Base-by-base conservation (phyloP, 164 flowering plant genomes). In the Vitis amurensis region DNA sequence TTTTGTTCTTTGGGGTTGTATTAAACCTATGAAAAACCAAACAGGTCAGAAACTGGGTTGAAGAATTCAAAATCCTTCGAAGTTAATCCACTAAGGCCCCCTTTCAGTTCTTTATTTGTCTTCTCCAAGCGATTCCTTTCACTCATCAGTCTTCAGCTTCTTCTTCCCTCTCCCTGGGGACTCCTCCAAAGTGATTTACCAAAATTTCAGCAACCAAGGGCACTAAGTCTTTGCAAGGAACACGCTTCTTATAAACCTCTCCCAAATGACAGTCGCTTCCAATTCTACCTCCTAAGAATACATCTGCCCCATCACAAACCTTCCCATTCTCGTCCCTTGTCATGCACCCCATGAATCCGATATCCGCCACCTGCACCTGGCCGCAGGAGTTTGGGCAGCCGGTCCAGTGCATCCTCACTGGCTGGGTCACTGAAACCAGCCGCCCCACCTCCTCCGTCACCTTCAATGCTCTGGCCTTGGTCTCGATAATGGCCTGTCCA, bases 261-360 rank as follows among this genome's bases (percentile, higher is more conserved):
- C 93, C 97, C 77, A 95, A 81, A 71, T 93, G 98, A 0, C 94
- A 91, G 64, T 93, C 94, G 66, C 96, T 88, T 31, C 98, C 99
- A 50, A 91, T 84, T 62, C 86, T 84, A 50, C 99, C 98, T 60
- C 99, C 99, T 71, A 95, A 68, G 74, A 70, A 95, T 3, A 95
- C 88, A 74, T 95, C 98, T 4, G 63, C 98, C 5, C 97, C 98
- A 76, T 92, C 98, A 71, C 81, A 76, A 7, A 71, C 23, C 75
- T 91, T 89, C 66, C 91, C 90, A 30, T 85, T 78, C 68, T 85
- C 90, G 65, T 91, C 92, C 76, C 93, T 86, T 0, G 98, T 63
- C 93, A 86, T 84, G 85, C 99, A 95, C 61, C 99, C 99, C 99
- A 95, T 91, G 86, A 92, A 92, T 52, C 98, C 99, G 12, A 95